Evolutionary conservation across 257 asterid genomes (phyloP).

Genomic region (Fraxinus americana): DNA sequence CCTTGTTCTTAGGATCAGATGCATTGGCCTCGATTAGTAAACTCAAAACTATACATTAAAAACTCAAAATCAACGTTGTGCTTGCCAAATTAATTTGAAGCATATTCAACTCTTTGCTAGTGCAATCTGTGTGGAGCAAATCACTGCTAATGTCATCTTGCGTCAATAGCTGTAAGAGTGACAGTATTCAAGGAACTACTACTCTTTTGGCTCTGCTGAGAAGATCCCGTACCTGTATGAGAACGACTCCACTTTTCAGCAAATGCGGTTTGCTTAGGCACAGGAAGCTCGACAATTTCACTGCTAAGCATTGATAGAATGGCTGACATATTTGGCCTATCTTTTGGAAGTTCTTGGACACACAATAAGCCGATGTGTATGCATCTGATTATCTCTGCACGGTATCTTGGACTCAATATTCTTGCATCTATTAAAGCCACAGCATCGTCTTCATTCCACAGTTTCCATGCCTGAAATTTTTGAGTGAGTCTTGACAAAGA

Average conservation of each 20-base stretch:
- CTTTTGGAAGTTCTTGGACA: conserved; percentile 60
- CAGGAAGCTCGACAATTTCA: conserved; percentile 49
- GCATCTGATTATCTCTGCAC: conserved; percentile 47
- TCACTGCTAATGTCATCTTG: conserved; percentile 30
- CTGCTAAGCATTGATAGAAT: conserved; percentile 58
- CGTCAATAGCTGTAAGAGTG: conserved; percentile 42
- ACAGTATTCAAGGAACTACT: conserved; percentile 38
- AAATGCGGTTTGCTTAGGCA: conserved; percentile 48
- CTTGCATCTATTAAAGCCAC: conserved; percentile 39
- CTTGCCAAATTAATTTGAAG: not conserved
- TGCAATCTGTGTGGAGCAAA: not conserved
- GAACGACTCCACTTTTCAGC: conserved; percentile 17
- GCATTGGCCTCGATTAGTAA: not conserved
- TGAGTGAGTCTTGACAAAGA: not conserved
- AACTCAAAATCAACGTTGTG: not conserved
- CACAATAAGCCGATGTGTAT: conserved; percentile 65
- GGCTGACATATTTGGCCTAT: conserved; percentile 52
- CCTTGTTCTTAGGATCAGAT: not conserved
- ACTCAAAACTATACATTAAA: not conserved
- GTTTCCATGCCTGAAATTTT: conserved; percentile 50
- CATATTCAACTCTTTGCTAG: not conserved
- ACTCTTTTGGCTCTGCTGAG: conserved; percentile 35
- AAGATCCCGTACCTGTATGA: conserved; percentile 29
- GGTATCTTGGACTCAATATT: conserved; percentile 25
- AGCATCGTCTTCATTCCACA: conserved; percentile 47